phyloP scores from a whole-genome alignment of 148 eudicot genomes.

The Mesembryanthemum crystallinum region DNA sequence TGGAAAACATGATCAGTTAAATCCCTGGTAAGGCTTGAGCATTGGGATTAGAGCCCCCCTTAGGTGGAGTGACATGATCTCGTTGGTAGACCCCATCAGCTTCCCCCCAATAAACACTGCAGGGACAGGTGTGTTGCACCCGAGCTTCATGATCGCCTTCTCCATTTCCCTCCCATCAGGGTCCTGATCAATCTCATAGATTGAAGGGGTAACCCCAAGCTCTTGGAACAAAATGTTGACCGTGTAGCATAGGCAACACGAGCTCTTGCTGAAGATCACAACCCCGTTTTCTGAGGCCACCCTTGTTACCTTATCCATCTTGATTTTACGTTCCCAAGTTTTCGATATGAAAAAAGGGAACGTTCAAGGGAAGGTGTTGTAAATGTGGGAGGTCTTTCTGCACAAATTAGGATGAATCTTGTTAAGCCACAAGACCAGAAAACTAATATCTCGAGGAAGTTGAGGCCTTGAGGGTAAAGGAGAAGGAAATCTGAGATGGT shows the following conservation, averaged over 20 bases:
- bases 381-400: constrained; percentile 19
- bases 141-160: constrained; percentile 66
- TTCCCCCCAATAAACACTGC: constrained; percentile 79
- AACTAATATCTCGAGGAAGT: neutral
- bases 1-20: constrained; percentile 13
- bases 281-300: constrained; percentile 67
- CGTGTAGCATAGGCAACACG: constrained; percentile 80
- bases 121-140: constrained; percentile 65
- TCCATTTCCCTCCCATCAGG: constrained; percentile 79
- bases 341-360: no score
- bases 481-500: constrained; percentile 10
- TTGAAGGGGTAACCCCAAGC: constrained; percentile 56
- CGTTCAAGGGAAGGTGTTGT: no score
- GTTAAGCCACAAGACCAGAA: constrained; percentile 23
- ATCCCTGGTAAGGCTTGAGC: constrained; percentile 50
- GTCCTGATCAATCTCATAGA: constrained; percentile 64
- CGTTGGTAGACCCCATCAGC: constrained; percentile 79
- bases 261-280: constrained; percentile 86
- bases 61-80: constrained; percentile 90
- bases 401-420: constrained; percentile 1
- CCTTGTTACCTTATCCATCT: constrained; percentile 71
- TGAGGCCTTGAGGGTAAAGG: neutral
- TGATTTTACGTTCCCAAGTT: neutral
- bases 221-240: constrained; percentile 73
- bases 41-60: constrained; percentile 57